phyloP scores from a whole-genome alignment of 2,329 filamentous ascomycete genomes.

The Pseudogymnoascus sp. region DNA sequence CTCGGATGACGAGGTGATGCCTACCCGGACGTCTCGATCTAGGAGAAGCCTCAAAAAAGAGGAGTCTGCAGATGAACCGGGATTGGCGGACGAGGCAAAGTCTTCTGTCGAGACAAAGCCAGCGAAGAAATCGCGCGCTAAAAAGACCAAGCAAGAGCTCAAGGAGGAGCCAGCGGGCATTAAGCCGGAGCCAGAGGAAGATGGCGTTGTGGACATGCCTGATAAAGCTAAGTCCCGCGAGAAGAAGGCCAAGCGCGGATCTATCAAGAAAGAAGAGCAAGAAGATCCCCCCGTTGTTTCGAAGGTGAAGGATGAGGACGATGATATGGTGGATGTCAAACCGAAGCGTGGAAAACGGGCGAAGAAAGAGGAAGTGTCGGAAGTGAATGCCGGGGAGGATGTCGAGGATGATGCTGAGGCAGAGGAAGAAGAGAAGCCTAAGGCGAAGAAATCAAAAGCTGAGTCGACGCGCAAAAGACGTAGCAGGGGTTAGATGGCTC shows the following conservation, averaged over 20 bases:
- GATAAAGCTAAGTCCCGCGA: slow-evolving; percentile 22
- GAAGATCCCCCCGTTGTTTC: slow-evolving; percentile 16
- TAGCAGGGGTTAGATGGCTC: background rate
- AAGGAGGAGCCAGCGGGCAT: slow-evolving; percentile 3
- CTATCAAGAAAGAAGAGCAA: slow-evolving; percentile 13
- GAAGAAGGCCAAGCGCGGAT: slow-evolving; percentile 31
- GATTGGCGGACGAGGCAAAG: background rate
- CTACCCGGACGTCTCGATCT: slow-evolving; percentile 18
- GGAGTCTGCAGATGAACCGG: slow-evolving; percentile 24
- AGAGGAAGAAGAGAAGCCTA: slow-evolving; percentile 10
- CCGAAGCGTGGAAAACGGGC: slow-evolving; percentile 27
- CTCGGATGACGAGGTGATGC: slow-evolving; percentile 10
- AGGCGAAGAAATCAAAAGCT: background rate
- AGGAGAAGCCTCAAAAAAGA: slow-evolving; percentile 31
- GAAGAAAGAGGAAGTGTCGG: slow-evolving; percentile 22
- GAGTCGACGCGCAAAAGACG: slow-evolving; percentile 9
- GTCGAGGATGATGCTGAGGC: slow-evolving; percentile 16
- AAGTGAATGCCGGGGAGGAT: slow-evolving; percentile 18
- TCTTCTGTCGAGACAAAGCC: slow-evolving; percentile 9
- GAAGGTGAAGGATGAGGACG: slow-evolving; percentile 22
- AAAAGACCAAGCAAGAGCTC: slow-evolving; percentile 15
- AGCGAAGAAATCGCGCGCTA: slow-evolving; percentile 22
- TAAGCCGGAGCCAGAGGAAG: slow-evolving; percentile 14
- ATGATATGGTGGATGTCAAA: slow-evolving; percentile 23
- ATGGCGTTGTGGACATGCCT: slow-evolving; percentile 21